These are phyloP conservation scores for Ogataea neopini DNA, from an alignment of 805 yeast species.

Conservation along the genomic window DNA sequence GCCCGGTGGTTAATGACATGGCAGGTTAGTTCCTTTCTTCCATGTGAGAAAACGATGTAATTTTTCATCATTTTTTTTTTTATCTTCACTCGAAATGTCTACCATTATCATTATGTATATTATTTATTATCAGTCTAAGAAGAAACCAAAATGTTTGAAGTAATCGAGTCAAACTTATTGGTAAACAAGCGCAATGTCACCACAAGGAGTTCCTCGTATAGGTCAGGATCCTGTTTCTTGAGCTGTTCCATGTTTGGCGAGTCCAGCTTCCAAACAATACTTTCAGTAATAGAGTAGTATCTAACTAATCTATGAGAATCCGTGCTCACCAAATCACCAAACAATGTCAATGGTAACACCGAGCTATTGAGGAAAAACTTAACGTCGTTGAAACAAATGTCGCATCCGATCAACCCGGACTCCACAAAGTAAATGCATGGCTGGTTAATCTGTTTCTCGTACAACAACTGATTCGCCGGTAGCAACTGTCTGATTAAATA, in stretches of 20 bases:
- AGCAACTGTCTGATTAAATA: conserved; percentile 45
- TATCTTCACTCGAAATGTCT: neutral
- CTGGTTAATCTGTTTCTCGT: conserved; percentile 44
- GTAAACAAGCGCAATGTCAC: conserved; percentile 64
- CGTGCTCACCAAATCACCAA: conserved; percentile 57
- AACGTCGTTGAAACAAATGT: conserved; percentile 41
- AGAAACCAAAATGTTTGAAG: conserved; percentile 69
- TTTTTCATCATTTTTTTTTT: neutral
- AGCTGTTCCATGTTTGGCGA: conserved; percentile 46
- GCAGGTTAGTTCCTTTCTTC: too few relatives aligned
- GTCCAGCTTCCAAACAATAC: conserved; percentile 69
- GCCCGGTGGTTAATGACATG: neutral
- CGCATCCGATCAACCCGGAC: conserved; percentile 54
- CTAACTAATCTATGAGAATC: conserved; percentile 42
- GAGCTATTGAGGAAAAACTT: conserved; percentile 30
- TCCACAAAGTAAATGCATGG: conserved; percentile 57
- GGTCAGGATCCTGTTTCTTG: conserved; percentile 47
- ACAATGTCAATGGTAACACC: conserved; percentile 71
- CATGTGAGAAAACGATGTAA: too few relatives aligned
- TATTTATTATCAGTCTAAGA: conserved; percentile 8
- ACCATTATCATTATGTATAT: neutral
- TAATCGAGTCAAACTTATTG: conserved; percentile 70
- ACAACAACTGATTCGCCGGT: conserved; percentile 42
- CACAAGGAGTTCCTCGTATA: conserved; percentile 63
- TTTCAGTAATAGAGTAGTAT: conserved; percentile 45